Conservation (phyloP, 768 basidiomycete genomes). For the Mycena metata region DNA sequence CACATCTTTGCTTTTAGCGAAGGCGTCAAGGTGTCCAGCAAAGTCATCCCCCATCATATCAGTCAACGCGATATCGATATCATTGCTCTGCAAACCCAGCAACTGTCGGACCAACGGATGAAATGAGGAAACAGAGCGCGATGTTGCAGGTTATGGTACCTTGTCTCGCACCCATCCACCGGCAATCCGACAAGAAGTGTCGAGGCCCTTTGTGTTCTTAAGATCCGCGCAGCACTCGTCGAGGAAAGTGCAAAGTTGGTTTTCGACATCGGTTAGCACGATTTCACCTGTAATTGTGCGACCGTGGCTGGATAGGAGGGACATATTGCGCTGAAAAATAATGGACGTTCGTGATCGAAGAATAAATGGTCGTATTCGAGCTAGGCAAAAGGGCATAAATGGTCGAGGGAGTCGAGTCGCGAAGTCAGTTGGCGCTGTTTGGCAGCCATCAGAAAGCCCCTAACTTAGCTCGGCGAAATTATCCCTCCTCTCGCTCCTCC, state of each 20-base stretch:
- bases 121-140: slow-evolving; percentile 34
- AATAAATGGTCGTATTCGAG: slow-evolving; percentile 16
- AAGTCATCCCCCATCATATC: slow-evolving; percentile 93
- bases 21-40: slow-evolving; percentile 82
- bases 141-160: slow-evolving; percentile 56
- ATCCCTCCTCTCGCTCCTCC: too few relatives aligned
- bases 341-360: background rate
- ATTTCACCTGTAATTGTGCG: slow-evolving; percentile 52
- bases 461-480: too few relatives aligned
- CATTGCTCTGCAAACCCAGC: slow-evolving; percentile 84
- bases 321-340: slow-evolving; percentile 13
- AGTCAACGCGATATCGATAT: slow-evolving; percentile 93
- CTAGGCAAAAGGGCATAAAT: slow-evolving; percentile 17
- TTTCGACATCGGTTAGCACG: slow-evolving; percentile 76
- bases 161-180: slow-evolving; percentile 99
- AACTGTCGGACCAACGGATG: slow-evolving; percentile 64
- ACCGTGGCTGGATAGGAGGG: slow-evolving; percentile 15
- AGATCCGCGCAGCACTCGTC: slow-evolving; percentile 79
- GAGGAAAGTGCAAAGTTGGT: slow-evolving; percentile 79
- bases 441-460: too few relatives aligned
- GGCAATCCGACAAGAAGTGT: slow-evolving; percentile 87
- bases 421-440: background rate
- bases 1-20: slow-evolving; percentile 65
- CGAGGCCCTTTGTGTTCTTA: slow-evolving; percentile 63
- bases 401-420: background rate